Evolutionary conservation across 495 filamentous ascomycete genomes (phyloP).

Genomic region (Pseudomonodictys pantanalensis): DNA sequence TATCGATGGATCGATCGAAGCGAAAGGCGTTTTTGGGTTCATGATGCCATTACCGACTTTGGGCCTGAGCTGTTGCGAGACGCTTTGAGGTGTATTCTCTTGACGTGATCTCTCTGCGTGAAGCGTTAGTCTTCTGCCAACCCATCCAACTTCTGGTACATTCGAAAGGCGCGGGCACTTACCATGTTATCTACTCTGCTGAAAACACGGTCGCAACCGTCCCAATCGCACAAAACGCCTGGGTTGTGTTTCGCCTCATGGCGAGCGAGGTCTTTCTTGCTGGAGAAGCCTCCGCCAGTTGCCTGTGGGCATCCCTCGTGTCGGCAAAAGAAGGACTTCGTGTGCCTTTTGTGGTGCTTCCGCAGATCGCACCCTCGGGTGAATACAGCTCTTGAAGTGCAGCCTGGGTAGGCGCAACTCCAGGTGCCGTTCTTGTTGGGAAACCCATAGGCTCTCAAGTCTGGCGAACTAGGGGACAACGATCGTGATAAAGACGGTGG

Average conservation of each 20-base stretch:
- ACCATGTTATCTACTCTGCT: slow-evolving; percentile 65
- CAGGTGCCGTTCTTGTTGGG: slow-evolving; percentile 48
- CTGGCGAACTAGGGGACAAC: slow-evolving; percentile 35
- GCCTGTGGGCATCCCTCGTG: slow-evolving; percentile 59
- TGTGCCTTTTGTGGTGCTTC: slow-evolving; percentile 63
- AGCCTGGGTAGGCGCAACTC: slow-evolving; percentile 58
- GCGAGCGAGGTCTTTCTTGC: slow-evolving; percentile 60
- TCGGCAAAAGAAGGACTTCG: slow-evolving; percentile 61
- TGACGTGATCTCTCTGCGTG: slow-evolving; percentile 43
- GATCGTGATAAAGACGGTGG: slow-evolving; percentile 27
- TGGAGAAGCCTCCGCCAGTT: slow-evolving; percentile 57
- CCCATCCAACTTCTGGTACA: slow-evolving; percentile 1
- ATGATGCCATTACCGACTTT: neutral
- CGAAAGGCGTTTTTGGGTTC: too few relatives aligned
- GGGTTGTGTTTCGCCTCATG: slow-evolving; percentile 66
- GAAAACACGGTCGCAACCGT: slow-evolving; percentile 58
- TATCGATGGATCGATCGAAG: too few relatives aligned
- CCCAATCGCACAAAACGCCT: slow-evolving; percentile 56
- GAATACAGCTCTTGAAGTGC: slow-evolving; percentile 55
- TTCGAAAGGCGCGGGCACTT: slow-evolving; percentile 17
- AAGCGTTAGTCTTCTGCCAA: neutral
- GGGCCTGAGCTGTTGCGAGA: slow-evolving; percentile 1
- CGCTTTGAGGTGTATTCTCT: slow-evolving; percentile 41
- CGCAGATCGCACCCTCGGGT: slow-evolving; percentile 62
- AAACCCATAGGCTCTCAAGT: slow-evolving; percentile 39